These are phyloP conservation scores for Stropharia rugosoannulata DNA, from an alignment of 768 basidiomycete genomes.

Conservation along the genomic window DNA sequence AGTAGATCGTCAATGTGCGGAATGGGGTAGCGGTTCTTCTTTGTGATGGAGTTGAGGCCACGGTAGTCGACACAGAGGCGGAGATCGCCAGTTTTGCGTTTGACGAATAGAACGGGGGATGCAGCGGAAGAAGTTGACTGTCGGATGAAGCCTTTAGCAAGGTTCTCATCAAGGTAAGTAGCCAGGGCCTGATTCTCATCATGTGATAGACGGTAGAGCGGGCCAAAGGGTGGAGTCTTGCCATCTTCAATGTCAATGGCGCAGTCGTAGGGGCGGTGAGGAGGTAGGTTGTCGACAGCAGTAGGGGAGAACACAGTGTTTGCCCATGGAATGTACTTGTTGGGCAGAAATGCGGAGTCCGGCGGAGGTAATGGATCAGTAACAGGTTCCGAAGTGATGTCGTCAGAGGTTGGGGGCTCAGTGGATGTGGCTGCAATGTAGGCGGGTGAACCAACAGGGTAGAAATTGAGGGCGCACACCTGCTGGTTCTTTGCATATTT, in stretches of 20 bases:
- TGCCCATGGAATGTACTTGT: constrained; percentile 26
- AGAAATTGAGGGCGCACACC: constrained; percentile 3
- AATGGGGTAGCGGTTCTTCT: constrained; percentile 29
- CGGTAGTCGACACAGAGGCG: constrained; percentile 30
- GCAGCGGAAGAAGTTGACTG: constrained; percentile 28
- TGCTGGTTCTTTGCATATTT: constrained; percentile 19
- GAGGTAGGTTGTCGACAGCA: constrained; percentile 25
- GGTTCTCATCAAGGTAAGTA: constrained; percentile 17
- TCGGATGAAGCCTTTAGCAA: constrained; percentile 32
- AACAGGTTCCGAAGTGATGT: neutral
- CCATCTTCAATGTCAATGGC: constrained; percentile 32
- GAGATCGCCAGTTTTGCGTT: constrained; percentile 32
- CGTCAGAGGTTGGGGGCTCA: neutral
- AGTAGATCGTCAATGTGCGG: constrained; percentile 27
- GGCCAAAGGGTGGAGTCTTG: constrained; percentile 29
- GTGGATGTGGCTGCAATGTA: constrained; percentile 12
- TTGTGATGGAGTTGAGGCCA: constrained; percentile 33
- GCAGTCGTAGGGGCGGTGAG: constrained; percentile 33
- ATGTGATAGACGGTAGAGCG: constrained; percentile 26
- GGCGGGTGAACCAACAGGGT: constrained; percentile 11
- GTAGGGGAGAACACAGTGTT: constrained; percentile 23
- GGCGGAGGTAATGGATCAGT: constrained; percentile 1
- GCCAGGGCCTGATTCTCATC: constrained; percentile 29
- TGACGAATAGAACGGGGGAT: constrained; percentile 31
- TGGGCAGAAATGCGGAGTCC: constrained; percentile 9